Percentiles rank a stretch among this genome's conserved stretches.
Evolutionary conservation across 495 filamentous ascomycete species (phyloP).

Genomic region (Lophiostoma macrostomum): DNA sequence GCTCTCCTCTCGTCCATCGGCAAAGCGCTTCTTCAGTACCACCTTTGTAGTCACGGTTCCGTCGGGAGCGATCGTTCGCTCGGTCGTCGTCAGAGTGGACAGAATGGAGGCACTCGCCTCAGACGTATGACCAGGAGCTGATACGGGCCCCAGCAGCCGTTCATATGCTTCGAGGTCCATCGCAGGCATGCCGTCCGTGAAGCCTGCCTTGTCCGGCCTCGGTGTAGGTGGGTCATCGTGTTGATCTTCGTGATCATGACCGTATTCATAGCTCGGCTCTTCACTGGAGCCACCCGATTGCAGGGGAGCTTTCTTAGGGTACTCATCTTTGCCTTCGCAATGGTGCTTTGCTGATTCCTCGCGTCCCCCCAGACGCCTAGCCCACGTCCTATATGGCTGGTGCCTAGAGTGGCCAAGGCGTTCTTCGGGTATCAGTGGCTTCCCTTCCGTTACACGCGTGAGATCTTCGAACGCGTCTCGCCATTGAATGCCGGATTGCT

Average conservation of each 20-base stretch:
- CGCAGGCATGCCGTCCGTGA: conserved; percentile 1
- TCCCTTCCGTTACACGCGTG: conserved; percentile 6
- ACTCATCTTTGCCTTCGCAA: not conserved
- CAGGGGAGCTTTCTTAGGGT: conserved; percentile 7
- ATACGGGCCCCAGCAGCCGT: conserved; percentile 17
- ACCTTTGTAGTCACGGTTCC: conserved; percentile 60
- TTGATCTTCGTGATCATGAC: conserved; percentile 31
- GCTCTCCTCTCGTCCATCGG: conserved; percentile 61
- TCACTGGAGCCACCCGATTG: conserved; percentile 7
- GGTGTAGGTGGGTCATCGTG: conserved; percentile 30
- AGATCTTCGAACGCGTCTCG: conserved; percentile 32
- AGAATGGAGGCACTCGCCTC: conserved; percentile 42
- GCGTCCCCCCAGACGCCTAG: not conserved
- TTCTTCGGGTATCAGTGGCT: conserved; percentile 12
- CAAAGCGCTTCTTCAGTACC: conserved; percentile 58
- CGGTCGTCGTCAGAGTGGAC: conserved; percentile 57
- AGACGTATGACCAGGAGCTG: conserved; percentile 9
- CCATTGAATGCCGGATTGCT: conserved; percentile 11
- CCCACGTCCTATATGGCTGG: not conserved
- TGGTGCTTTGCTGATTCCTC: not conserved
- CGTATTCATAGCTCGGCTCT: conserved; percentile 28
- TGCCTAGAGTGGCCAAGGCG: conserved; percentile 7
- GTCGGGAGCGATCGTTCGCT: conserved; percentile 53
- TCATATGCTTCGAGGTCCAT: conserved; percentile 34
- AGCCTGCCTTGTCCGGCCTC: conserved; percentile 1